A percentile compares a stretch with the other conserved stretches of the same genome.
Conservation (phyloP, 306 rosid genomes). For the Cyamopsis tetragonoloba region DNA sequence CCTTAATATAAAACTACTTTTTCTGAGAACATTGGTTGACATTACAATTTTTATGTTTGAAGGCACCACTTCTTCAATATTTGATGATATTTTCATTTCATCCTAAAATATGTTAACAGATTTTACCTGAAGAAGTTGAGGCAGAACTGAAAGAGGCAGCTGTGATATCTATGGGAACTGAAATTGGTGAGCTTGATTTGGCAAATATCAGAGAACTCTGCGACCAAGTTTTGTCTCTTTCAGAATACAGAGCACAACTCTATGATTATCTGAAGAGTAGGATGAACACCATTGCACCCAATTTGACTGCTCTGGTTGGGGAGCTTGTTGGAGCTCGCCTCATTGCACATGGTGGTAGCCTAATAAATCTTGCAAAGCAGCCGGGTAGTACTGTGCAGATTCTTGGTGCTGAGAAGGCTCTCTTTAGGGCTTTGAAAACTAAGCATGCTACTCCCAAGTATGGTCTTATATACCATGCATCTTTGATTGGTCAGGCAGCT, state of each 20-base stretch:
- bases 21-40: no score
- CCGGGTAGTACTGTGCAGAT: conserved; percentile 96
- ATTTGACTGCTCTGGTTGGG: conserved; percentile 89
- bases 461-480: conserved; percentile 95
- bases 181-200: conserved; percentile 90
- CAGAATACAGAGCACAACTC: conserved; percentile 85
- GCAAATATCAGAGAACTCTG: conserved; percentile 72
- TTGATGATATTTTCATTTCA: neutral
- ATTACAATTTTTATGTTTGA: neutral
- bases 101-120: conserved; percentile 33
- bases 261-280: conserved; percentile 81
- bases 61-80: neutral
- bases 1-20: no score
- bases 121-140: conserved; percentile 79
- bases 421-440: conserved; percentile 85
- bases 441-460: conserved; percentile 94
- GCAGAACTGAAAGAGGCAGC: conserved; percentile 73
- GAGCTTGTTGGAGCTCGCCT: conserved; percentile 99
- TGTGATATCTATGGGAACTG: conserved; percentile 96
- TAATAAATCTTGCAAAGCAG: conserved; percentile 91
- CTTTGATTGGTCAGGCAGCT: conserved; percentile 89
- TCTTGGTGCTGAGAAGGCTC: conserved; percentile 97
- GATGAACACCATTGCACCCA: conserved; percentile 93
- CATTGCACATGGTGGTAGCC: conserved; percentile 92
- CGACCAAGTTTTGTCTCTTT: conserved; percentile 86